These are phyloP conservation scores for Pseudodiploospora longispora DNA, from an alignment of 2,329 filamentous ascomycete species.

Conservation along the genomic window DNA sequence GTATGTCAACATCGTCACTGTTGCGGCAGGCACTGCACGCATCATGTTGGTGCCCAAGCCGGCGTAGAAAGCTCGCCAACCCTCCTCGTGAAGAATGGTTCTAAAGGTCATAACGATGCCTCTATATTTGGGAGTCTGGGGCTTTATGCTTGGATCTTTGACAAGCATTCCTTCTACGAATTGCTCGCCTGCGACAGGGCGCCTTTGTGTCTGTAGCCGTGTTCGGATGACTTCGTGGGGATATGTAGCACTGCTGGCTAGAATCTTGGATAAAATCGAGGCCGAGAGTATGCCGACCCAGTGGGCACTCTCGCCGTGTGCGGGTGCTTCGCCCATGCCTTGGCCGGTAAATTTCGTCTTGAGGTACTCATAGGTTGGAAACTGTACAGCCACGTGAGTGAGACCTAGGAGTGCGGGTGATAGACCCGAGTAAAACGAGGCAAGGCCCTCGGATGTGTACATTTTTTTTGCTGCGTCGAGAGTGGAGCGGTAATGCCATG, in stretches of 20 bases:
- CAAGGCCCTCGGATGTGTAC: constrained; percentile 82
- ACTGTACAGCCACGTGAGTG: constrained; percentile 93
- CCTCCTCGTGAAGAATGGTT: constrained; percentile 82
- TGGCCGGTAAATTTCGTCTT: constrained; percentile 85
- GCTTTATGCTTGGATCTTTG: constrained; percentile 18
- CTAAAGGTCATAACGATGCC: constrained; percentile 76
- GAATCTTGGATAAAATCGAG: constrained; percentile 87
- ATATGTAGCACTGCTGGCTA: constrained; percentile 91
- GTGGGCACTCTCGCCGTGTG: constrained; percentile 45
- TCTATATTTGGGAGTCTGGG: constrained; percentile 50
- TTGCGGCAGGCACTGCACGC: constrained; percentile 86
- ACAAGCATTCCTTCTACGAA: constrained; percentile 38
- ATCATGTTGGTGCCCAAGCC: constrained; percentile 98
- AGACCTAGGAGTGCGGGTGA: constrained; percentile 86
- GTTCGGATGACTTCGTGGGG: constrained; percentile 95
- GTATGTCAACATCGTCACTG: constrained; percentile 96
- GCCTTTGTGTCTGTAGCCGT: constrained; percentile 84
- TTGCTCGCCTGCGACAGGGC: constrained; percentile 51
- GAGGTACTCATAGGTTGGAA: constrained; percentile 90
- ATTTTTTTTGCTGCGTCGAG: constrained; percentile 91
- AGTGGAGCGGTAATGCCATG: constrained; percentile 87
- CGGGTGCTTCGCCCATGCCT: constrained; percentile 64
- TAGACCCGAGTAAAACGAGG: constrained; percentile 91
- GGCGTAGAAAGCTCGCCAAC: constrained; percentile 93
- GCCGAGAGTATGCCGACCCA: constrained; percentile 80